Base-by-base conservation (phyloP, 345 rosid species). In the Euclidium syriacum region DNA sequence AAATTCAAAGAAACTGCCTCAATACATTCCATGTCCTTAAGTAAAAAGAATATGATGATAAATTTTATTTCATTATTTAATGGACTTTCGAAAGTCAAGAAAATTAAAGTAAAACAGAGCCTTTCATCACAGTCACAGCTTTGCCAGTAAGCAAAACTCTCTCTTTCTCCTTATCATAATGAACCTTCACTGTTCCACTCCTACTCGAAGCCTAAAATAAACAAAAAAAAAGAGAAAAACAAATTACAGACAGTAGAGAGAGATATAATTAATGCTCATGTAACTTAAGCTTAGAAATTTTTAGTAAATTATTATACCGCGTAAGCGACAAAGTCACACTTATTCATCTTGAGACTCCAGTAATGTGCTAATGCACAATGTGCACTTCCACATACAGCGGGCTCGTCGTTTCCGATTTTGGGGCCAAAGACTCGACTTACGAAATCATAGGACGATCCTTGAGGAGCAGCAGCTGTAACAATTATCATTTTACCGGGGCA, bases 131-230 rank as follows among this genome's bases (percentile, higher is more conserved):
- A 29, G 72, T 76, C 11, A 78, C 74, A 35, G 86, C 91, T 55
- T 77, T 80, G 15, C 96, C 88, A 5, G 51, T 80, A 44, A 88
- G 74, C 50, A 67, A 56, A 47, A 88, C 86, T 54, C 92, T 78
- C 64, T 75, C 70, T 5, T 44, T 72, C 60, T 51, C 55, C 81
- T 77, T 35, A 3, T 81, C 82, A 12, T 75, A 26, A 58, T 78
- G 81, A 68, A 85, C 29, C 49, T 66, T 73, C 61, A 85, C 3
- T 4, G 51, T 65, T 46, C 90, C 96, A 50, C 84, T 71, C 55
- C 96, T 79, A 1, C 64, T 62, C 0, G 92, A 88, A 49, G 90
- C 88, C 83, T 83, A n/a, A n/a, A n/a, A n/a, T n/a, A n/a, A n/a
- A n/a, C n/a, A n/a, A n/a, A n/a, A n/a, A n/a, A n/a, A n/a, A n/a